phyloP scores from a whole-genome alignment of 495 filamentous ascomycete genomes.

The Aspergillus affinis region DNA sequence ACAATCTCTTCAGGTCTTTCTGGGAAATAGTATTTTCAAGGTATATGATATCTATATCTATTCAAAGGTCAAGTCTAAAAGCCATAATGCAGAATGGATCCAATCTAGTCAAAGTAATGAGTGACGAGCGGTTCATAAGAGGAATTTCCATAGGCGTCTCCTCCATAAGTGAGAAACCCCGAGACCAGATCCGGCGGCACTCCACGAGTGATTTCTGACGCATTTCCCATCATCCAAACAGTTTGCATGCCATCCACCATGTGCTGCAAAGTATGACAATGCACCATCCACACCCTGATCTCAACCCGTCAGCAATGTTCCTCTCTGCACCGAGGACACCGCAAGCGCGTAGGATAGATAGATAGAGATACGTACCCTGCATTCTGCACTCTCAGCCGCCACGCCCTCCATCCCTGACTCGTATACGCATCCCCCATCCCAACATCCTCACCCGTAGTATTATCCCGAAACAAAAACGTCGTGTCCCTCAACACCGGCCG shows the following conservation, averaged over 20 bases:
- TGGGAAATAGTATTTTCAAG: no score
- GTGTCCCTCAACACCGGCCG: conserved; percentile 54
- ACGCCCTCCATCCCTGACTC: conserved; percentile 57
- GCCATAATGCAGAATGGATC: not conserved
- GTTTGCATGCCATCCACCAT: conserved; percentile 58
- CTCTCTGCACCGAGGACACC: no score
- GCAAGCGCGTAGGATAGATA: no score
- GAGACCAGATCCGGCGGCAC: conserved; percentile 36
- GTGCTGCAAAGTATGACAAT: conserved; percentile 61
- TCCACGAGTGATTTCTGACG: conserved; percentile 33
- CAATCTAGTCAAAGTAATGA: conserved; percentile 11
- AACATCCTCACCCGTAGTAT: conserved; percentile 19
- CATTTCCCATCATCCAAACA: conserved; percentile 52
- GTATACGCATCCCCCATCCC: conserved; percentile 22
- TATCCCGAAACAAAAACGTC: conserved; percentile 53
- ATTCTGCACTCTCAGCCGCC: conserved; percentile 51
- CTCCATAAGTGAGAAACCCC: conserved; percentile 52
- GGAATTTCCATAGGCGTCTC: conserved; percentile 49
- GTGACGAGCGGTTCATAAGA: conserved; percentile 31
- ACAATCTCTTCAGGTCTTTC: no score
- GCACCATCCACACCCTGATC: conserved; percentile 56
- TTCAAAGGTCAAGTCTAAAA: not conserved
- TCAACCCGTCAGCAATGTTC: no score
- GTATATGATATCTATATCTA: no score
- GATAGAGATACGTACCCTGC: conserved; percentile 30